phyloP scores from a whole-genome alignment of 108 stramenopile species.

The Skeletonema potamos region DNA sequence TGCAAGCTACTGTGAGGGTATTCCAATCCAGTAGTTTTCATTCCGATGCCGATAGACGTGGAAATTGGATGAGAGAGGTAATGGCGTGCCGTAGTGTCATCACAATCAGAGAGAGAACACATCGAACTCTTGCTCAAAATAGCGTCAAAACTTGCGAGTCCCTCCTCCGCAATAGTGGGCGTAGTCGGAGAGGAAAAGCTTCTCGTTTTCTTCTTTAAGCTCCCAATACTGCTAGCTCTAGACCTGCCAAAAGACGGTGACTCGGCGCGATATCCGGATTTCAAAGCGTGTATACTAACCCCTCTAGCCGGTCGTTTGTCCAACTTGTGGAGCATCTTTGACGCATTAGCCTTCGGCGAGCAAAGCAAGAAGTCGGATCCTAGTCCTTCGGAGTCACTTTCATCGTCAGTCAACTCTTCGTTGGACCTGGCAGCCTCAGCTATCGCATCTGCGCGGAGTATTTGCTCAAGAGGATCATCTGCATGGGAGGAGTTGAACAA shows the following conservation, averaged over 20 bases:
- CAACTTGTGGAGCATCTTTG: background rate
- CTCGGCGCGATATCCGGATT: background rate
- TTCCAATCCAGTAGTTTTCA: background rate
- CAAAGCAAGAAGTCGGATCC: constrained; percentile 22
- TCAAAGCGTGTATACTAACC: background rate
- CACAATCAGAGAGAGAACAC: constrained; percentile 16
- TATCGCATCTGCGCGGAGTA: constrained; percentile 32
- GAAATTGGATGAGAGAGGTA: background rate
- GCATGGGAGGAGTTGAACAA: constrained; percentile 8
- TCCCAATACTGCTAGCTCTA: background rate
- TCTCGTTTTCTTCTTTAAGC: background rate
- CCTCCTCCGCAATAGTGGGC: constrained; percentile 8
- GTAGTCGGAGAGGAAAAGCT: background rate
- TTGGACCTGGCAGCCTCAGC: constrained; percentile 32
- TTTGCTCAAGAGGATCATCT: constrained; percentile 14
- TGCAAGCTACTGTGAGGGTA: constrained; percentile 8
- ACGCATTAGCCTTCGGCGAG: background rate
- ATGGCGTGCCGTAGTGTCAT: background rate
- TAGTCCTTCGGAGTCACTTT: constrained; percentile 22
- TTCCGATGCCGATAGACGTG: background rate
- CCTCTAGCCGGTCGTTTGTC: background rate
- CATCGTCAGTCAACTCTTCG: constrained; percentile 36
- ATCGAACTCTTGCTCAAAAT: background rate
- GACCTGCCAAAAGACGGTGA: constrained; percentile 2
- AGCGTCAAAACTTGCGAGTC: background rate